Base-by-base conservation (phyloP, 176 grass and related monocot species). In the Alopecurus myosuroides region DNA sequence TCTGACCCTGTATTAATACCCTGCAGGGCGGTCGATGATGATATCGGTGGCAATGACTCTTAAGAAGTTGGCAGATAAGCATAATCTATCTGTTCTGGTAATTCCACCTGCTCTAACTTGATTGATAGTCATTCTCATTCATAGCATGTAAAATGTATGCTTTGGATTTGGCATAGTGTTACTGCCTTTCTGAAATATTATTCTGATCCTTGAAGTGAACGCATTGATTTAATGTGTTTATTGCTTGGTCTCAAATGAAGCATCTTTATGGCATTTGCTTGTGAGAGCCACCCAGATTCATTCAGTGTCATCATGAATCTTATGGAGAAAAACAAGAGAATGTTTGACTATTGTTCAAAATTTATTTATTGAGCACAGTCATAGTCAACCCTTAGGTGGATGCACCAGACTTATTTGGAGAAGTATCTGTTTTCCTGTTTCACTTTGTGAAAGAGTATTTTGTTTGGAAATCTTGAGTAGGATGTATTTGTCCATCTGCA, bases 71-170 rank as follows among this genome's bases (percentile, higher is more conserved):
- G 92, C 95, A 48, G 31, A 89, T 84, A 82, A 97, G 68, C 60
- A 92, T 88, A 94, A 91, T 87, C 53, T 97, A 45, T 74, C 92
- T 48, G 86, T 92, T 70, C 86, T 94, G 92, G 94, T 91, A 84
- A 84, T 45, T 42, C 48, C 52, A 36, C 75, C 69, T 1, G 29
- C 74, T 39, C 35, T 35, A 25, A 7, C 63, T 78, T 78, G 71
- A 51, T 64, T 29, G 15, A 11, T 55, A 55, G 70, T n/a, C 45
- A 30, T 77, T 69, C 5, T 22, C 45, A 29, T 71, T 70, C 5
- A 53, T 86, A 35, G 35, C 50, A 42, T 80, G 22, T 72, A 36
- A 31, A 49, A 23, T 68, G 20, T 17, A 63, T 55, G 5, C 13
- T 67, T 69, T 64, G 39, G 9, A 50, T 55, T 67, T 67, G 71